Evolutionary conservation across 495 filamentous ascomycete species (phyloP), one percentile per base, ranked within the genome.

Genomic region (Penicillium alfredii): DNA sequence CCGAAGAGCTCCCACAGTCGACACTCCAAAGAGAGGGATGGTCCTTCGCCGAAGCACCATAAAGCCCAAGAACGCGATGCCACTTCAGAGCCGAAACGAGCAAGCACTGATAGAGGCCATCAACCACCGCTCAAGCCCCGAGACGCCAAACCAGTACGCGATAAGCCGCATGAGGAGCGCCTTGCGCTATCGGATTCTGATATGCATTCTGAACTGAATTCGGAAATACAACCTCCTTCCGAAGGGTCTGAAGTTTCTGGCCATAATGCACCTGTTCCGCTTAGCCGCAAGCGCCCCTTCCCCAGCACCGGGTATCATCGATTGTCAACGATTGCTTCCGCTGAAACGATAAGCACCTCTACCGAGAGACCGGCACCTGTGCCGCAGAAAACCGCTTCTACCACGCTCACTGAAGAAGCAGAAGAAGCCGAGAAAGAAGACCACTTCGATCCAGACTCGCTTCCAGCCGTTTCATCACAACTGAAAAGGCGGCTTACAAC

Each of bases 401-500:
- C 28, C n/a, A 18, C 36, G 8, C 15, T 29, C n/a, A 23, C 38
- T 18, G 49, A 50, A 13, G 51, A 51, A 23, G 56, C 52, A 13
- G 38, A 51, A 18, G 35, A 44, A 13, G 55, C 36, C n/a, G 69
- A 72, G 33, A 56, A 66, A 34, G 42, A 56, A 17, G 68, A 71
- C 24, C 50, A 64, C 1, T 67, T 73, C 15, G 68, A 73, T 38
- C 58, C 60, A 0, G 47, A 71, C 31, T 61, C 64, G 0, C 50
- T 66, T 17, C 56, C 60, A 4, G 44, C 47, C 4, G 54, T 65
- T n/a, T 73, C 41, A 50, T 84, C 60, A 3, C 61, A 64, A 15
- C 45, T 72, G 15, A 88, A 84, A 49, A 77, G 86, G 47, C 74
- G 84, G 39, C 74, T 92, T 10, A 92, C 93, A 2, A 95, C 86